Evolutionary conservation across 2,329 filamentous ascomycete genomes (phyloP), one percentile per base, ranked within the genome.

Genomic region (Trichoderma atrobrunneum): DNA sequence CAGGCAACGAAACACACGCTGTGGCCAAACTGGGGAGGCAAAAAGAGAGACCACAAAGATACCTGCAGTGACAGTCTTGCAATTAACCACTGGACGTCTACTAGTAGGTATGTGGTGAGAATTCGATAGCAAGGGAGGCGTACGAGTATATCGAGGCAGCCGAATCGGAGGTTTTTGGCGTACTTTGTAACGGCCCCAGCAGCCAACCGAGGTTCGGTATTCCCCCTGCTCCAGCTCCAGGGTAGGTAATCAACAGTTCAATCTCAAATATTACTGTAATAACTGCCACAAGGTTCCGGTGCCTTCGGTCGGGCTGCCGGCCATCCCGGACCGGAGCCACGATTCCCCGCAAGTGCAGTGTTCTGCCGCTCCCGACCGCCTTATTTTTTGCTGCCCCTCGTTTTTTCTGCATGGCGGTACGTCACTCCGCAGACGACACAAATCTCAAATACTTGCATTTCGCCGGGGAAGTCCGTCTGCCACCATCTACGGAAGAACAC

Each of bases 361-460:
- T 79, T 77, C 74, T 81, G 79, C 79, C 79, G 8, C 1, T 3
- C 2, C 24, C 62, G 72, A 80, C 79, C 79, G 79, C 79, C 73
- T 62, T 74, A 75, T 74, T 76, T 78, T 78, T 75, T 26, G 30
- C 43, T 72, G 66, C 66, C 66, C 60, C 71, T 72, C 51, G 66
- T 73, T 73, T 62, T 14, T 56, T 56, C 3, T 39, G 36, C 36
- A 36, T 32, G 30, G 32, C 32, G 24, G 32, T 57, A 70, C 66
- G 66, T 70, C 66, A 70, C 66, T 61, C 39, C 36, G 66, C 57
- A 62, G 66, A 70, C 39, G 57, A 36, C 26, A 16, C 60, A 65
- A 34, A 51, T 26, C 3, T 59, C 54, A 34, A 71, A 36, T 36
- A 54, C 43, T 51, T 59, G 69, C 39, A 59, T 12, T 21, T 28